A percentile compares a stretch with the other conserved stretches of the same genome.
Conservation (phyloP, 2,329 filamentous ascomycete genomes). For the Byssothecium circinans region DNA sequence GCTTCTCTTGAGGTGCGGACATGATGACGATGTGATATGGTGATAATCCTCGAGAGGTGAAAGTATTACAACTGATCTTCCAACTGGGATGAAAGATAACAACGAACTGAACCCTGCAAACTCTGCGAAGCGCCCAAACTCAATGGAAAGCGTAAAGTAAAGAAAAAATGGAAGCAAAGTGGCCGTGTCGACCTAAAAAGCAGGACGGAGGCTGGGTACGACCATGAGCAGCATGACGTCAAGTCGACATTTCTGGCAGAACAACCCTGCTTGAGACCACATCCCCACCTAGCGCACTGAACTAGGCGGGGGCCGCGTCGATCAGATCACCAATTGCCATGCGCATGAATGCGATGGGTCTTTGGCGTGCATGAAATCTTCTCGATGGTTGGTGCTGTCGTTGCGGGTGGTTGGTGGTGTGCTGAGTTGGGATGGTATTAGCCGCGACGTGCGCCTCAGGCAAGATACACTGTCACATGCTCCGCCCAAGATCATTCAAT, state of each 20-base stretch:
- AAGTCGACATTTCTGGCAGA: conserved; percentile 23
- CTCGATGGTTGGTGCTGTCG: not conserved
- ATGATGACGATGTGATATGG: conserved; percentile 18
- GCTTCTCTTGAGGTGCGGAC: conserved; percentile 30
- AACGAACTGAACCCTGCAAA: not conserved
- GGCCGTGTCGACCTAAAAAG: conserved; percentile 29
- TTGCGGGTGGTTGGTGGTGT: conserved; percentile 8
- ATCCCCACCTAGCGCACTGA: conserved; percentile 21
- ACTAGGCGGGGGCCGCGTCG: conserved; percentile 26
- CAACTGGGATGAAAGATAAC: not conserved
- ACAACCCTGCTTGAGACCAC: conserved; percentile 29
- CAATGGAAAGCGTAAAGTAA: not conserved
- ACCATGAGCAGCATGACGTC: conserved; percentile 26
- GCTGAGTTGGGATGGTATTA: conserved; percentile 1
- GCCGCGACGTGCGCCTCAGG: not conserved
- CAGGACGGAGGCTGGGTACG: conserved; percentile 28
- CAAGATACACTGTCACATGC: not conserved
- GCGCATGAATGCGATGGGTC: conserved; percentile 16
- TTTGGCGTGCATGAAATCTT: conserved; percentile 9
- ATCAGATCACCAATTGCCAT: conserved; percentile 34
- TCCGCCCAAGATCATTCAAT: too few relatives aligned
- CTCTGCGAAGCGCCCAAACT: not conserved
- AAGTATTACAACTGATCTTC: too few relatives aligned
- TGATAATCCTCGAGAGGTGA: not conserved
- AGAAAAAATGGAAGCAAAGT: conserved; percentile 16